Percentiles rank a stretch among this genome's conserved stretches.
Conservation (phyloP, 805 yeast genomes). For the Yamadazyma tumulicola region DNA sequence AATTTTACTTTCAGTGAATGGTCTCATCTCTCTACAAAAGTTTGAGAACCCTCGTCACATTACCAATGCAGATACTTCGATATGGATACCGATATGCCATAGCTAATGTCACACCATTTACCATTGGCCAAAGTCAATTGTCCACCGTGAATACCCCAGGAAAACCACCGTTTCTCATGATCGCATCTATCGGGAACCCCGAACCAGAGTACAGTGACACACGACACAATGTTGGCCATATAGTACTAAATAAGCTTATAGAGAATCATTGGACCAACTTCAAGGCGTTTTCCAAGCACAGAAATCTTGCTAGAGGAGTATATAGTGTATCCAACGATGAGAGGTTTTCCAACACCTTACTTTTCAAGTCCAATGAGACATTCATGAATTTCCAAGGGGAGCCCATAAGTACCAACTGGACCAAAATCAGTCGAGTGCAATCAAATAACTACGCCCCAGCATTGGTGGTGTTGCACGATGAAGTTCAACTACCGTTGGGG, state of each 20-base stretch:
- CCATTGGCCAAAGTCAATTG: neutral
- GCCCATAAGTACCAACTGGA: constrained; percentile 50
- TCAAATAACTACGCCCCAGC: constrained; percentile 26
- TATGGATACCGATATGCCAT: neutral
- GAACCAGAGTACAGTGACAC: constrained; percentile 57
- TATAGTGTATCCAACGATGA: constrained; percentile 17
- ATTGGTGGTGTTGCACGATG: constrained; percentile 73
- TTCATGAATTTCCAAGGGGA: constrained; percentile 73
- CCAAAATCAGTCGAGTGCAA: constrained; percentile 22
- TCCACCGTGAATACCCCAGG: neutral
- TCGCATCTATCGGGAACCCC: constrained; percentile 75
- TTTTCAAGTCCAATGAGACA: constrained; percentile 48
- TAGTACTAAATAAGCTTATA: constrained; percentile 37
- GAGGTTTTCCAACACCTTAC: constrained; percentile 27
- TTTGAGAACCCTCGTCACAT: neutral
- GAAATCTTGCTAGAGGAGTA: constrained; percentile 19
- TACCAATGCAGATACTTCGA: constrained; percentile 1
- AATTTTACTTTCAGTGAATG: too few relatives aligned
- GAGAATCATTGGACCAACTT: constrained; percentile 21
- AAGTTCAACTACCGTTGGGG: constrained; percentile 64
- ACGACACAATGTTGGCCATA: constrained; percentile 78
- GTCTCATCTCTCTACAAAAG: neutral
- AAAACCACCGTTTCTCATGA: constrained; percentile 12
- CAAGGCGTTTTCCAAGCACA: constrained; percentile 16
- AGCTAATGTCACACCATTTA: neutral